Evolutionary conservation across 2,329 filamentous ascomycete genomes (phyloP).

Genomic region (Fusarium transvaalense): DNA sequence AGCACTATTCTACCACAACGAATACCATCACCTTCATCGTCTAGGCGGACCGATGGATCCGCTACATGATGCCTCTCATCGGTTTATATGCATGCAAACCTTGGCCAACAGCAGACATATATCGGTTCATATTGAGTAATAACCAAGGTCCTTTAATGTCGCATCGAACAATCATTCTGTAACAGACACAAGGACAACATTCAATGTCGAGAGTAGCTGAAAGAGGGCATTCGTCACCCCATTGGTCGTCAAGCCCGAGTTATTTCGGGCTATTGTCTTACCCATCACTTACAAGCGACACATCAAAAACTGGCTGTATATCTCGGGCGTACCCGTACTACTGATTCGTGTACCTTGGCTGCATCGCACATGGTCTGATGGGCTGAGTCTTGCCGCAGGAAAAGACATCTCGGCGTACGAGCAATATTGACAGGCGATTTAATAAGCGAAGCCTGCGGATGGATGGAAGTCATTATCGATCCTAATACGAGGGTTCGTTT

Average conservation of each 20-base stretch:
- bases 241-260: slow-evolving; percentile 21
- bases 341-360: slow-evolving; percentile 25
- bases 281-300: slow-evolving; percentile 25
- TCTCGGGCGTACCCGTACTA: slow-evolving; percentile 25
- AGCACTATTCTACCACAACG: not conserved
- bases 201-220: slow-evolving; percentile 1
- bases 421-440: slow-evolving; percentile 34
- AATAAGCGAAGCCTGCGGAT: slow-evolving; percentile 43
- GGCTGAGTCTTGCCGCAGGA: slow-evolving; percentile 34
- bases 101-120: not conserved
- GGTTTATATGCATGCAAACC: not conserved
- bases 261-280: slow-evolving; percentile 31
- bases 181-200: slow-evolving; percentile 2
- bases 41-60: not conserved
- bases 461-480: slow-evolving; percentile 27
- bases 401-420: slow-evolving; percentile 34
- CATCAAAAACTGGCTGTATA: slow-evolving; percentile 5
- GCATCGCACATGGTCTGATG: slow-evolving; percentile 38
- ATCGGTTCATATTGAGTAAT: not conserved
- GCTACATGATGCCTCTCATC: not conserved
- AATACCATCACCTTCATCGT: not conserved
- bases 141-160: not conserved
- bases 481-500: slow-evolving; percentile 23
- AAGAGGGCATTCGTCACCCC: not conserved
- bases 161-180: not conserved